Conservation (phyloP, 805 yeast species). For the Vanderwaltozyma polyspora region DNA sequence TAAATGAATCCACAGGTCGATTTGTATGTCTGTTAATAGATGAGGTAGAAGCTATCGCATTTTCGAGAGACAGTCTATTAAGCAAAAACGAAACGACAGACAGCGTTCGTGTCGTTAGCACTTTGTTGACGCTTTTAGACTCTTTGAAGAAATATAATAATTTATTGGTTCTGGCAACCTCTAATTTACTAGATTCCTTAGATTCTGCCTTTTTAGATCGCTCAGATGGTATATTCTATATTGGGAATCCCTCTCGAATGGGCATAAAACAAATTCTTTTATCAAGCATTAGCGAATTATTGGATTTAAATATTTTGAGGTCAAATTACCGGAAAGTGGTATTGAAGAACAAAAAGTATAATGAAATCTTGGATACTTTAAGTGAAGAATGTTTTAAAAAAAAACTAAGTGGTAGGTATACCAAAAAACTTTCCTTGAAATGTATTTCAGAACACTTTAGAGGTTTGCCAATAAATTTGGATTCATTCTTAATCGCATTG, state of each 20-base stretch:
- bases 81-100: conserved; percentile 33
- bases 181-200: conserved; percentile 29
- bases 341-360: conserved; percentile 2
- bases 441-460: conserved; percentile 22
- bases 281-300: conserved; percentile 20
- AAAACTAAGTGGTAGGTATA: conserved; percentile 22
- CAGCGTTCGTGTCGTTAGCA: conserved; percentile 34
- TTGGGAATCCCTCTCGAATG: conserved; percentile 27
- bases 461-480: conserved; percentile 16
- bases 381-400: conserved; percentile 16
- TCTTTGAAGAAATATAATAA: conserved; percentile 27
- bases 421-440: conserved; percentile 20
- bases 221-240: conserved; percentile 29
- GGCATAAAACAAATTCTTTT: conserved; percentile 25
- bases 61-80: conserved; percentile 28
- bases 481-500: conserved; percentile 18
- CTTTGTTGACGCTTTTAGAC: conserved; percentile 34
- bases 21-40: conserved; percentile 33
- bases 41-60: conserved; percentile 37
- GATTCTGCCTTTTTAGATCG: conserved; percentile 38
- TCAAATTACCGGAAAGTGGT: no score
- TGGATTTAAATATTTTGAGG: conserved; percentile 11
- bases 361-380: conserved; percentile 7
- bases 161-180: conserved; percentile 31
- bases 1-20: conserved; percentile 6